phyloP scores from a whole-genome alignment of 2,329 filamentous ascomycete species.

The Epichloe brachyelytri region DNA sequence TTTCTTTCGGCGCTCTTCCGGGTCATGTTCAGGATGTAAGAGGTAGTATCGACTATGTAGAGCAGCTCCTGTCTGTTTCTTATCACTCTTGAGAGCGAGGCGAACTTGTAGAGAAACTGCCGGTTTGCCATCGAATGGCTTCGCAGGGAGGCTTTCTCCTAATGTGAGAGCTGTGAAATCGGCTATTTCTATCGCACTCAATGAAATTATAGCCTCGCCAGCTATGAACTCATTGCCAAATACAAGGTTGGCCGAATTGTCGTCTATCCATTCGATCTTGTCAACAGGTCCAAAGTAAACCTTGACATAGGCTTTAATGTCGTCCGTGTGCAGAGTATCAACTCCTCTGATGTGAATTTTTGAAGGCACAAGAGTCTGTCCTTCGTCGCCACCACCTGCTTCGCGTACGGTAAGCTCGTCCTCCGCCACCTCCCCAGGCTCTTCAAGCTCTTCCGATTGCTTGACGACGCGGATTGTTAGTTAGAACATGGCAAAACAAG shows the following conservation, averaged over 20 bases:
- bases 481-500: neutral
- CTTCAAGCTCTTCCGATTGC: constrained; percentile 24
- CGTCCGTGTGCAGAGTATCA: constrained; percentile 64
- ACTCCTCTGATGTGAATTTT: constrained; percentile 81
- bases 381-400: constrained; percentile 10
- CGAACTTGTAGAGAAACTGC: constrained; percentile 60
- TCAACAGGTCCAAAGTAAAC: constrained; percentile 50
- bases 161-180: constrained; percentile 43
- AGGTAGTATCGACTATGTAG: constrained; percentile 84
- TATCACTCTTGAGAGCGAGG: constrained; percentile 61
- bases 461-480: constrained; percentile 10
- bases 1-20: constrained; percentile 54
- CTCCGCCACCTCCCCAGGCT: constrained; percentile 25
- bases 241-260: constrained; percentile 76
- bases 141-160: constrained; percentile 56
- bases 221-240: constrained; percentile 47
- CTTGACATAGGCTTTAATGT: constrained; percentile 63
- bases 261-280: constrained; percentile 87
- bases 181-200: constrained; percentile 37
- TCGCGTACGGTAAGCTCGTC: constrained; percentile 14
- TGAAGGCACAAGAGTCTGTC: constrained; percentile 21
- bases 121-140: constrained; percentile 53
- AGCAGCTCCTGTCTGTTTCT: constrained; percentile 66
- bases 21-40: constrained; percentile 79
- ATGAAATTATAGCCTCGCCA: constrained; percentile 39